Evolutionary conservation across 495 filamentous ascomycete genomes (phyloP).

Genomic region (Penicillium egyptiacum): DNA sequence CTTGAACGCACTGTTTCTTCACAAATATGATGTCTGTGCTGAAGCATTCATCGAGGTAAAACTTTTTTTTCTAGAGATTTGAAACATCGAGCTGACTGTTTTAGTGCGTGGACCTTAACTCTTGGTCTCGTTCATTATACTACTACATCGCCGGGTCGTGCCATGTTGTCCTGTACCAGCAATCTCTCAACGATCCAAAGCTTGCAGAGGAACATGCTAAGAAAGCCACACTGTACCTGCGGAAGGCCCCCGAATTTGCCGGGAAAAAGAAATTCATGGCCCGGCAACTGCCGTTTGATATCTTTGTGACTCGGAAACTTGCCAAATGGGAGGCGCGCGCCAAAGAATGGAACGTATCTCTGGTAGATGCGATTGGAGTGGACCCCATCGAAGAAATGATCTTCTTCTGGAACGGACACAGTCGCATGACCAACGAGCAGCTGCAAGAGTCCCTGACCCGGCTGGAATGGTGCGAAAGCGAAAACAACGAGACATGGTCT

Average conservation of each 20-base stretch:
- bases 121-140: conserved; percentile 88
- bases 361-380: conserved; percentile 81
- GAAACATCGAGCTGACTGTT: background rate
- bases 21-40: conserved; percentile 69
- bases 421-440: conserved; percentile 67
- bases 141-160: conserved; percentile 82
- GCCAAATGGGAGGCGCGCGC: conserved; percentile 87
- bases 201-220: conserved; percentile 55
- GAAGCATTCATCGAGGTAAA: conserved; percentile 66
- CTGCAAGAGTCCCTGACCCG: conserved; percentile 62
- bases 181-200: conserved; percentile 49
- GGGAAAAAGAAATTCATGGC: conserved; percentile 91
- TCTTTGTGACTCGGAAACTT: conserved; percentile 81
- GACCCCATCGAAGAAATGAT: conserved; percentile 90
- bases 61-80: background rate
- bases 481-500: conserved; percentile 53
- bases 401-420: conserved; percentile 88
- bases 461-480: conserved; percentile 65
- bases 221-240: conserved; percentile 67
- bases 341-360: conserved; percentile 61
- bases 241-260: conserved; percentile 68
- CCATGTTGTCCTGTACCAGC: conserved; percentile 77
- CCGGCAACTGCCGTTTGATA: conserved; percentile 83
- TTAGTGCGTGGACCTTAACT: conserved; percentile 77
- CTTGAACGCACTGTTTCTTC: conserved; percentile 74